Percentiles rank a stretch among this genome's conserved stretches.
Evolutionary conservation across 352 stramenopile genomes (phyloP).

Genomic region (Hyaloperonospora brassicae): DNA sequence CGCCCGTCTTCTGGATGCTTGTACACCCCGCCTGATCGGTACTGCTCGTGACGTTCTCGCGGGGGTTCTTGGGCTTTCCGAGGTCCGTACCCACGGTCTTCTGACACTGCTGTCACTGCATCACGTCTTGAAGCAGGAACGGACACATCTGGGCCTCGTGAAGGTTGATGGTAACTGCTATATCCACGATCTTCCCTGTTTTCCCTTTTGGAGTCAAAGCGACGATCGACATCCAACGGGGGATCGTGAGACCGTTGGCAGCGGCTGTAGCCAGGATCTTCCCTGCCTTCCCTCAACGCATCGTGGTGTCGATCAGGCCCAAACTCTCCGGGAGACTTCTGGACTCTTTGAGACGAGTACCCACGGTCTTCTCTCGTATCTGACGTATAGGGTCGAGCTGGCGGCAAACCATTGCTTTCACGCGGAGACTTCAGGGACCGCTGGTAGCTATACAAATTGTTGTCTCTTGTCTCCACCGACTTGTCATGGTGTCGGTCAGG

Average conservation of each 20-base stretch:
- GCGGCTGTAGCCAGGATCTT: conserved; percentile 21
- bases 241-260: conserved; percentile 13
- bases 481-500: conserved; percentile 13
- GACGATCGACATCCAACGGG: conserved; percentile 5
- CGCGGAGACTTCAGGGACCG: conserved; percentile 6
- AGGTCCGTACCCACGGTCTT: conserved; percentile 20
- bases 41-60: conserved; percentile 10
- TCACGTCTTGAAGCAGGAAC: conserved; percentile 2
- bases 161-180: conserved; percentile 8
- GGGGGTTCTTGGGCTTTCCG: conserved; percentile 2
- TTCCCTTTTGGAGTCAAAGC: conserved; percentile 8
- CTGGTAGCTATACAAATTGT: conserved; percentile 10
- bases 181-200: conserved; percentile 13
- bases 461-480: conserved; percentile 12
- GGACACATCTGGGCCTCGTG: conserved; percentile 3
- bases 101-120: conserved; percentile 2
- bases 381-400: conserved; percentile 6
- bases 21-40: conserved; percentile 4
- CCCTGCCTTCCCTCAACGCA: conserved; percentile 7
- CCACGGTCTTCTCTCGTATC: conserved; percentile 23
- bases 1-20: conserved; percentile 12
- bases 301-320: conserved; percentile 11
- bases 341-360: conserved; percentile 9
- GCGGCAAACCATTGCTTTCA: conserved; percentile 1
- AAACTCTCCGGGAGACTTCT: conserved; percentile 11